phyloP scores from a whole-genome alignment of 352 stramenopile genomes.

The Peronospora destructor region DNA sequence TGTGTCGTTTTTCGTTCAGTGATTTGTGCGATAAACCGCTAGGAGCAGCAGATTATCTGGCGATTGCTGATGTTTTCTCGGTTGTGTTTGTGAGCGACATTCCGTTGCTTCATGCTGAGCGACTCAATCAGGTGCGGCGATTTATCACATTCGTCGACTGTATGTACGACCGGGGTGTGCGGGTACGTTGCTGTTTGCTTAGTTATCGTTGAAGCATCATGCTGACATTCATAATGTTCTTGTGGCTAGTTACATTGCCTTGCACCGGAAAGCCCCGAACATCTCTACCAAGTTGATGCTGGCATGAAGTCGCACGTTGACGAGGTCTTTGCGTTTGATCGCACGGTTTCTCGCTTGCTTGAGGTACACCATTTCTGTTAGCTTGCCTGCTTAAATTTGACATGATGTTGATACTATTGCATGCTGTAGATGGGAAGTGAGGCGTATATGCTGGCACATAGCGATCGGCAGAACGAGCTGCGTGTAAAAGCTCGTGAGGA shows the following conservation, averaged over 20 bases:
- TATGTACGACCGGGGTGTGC: slow-evolving; percentile 91
- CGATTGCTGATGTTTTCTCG: slow-evolving; percentile 81
- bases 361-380: slow-evolving; percentile 38
- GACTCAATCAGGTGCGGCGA: slow-evolving; percentile 88
- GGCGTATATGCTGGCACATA: slow-evolving; percentile 56
- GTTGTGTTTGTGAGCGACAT: slow-evolving; percentile 92
- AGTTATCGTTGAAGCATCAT: neutral
- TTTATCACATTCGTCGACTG: slow-evolving; percentile 99
- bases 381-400: neutral
- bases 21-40: slow-evolving; percentile 93
- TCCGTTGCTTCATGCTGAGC: slow-evolving; percentile 77
- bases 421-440: slow-evolving; percentile 56
- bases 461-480: slow-evolving; percentile 24
- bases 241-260: slow-evolving; percentile 62
- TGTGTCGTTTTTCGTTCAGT: slow-evolving; percentile 91
- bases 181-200: slow-evolving; percentile 34
- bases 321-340: slow-evolving; percentile 81
- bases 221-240: slow-evolving; percentile 8
- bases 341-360: slow-evolving; percentile 80
- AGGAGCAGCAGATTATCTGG: slow-evolving; percentile 91
- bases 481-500: slow-evolving; percentile 14
- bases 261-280: slow-evolving; percentile 44
- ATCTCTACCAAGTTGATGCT: slow-evolving; percentile 57
- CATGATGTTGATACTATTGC: neutral
- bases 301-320: slow-evolving; percentile 60